Evolutionary conservation across 441 rosid species (phyloP), one percentile per base, ranked within the genome.

Genomic region (Aleurites moluccanus): DNA sequence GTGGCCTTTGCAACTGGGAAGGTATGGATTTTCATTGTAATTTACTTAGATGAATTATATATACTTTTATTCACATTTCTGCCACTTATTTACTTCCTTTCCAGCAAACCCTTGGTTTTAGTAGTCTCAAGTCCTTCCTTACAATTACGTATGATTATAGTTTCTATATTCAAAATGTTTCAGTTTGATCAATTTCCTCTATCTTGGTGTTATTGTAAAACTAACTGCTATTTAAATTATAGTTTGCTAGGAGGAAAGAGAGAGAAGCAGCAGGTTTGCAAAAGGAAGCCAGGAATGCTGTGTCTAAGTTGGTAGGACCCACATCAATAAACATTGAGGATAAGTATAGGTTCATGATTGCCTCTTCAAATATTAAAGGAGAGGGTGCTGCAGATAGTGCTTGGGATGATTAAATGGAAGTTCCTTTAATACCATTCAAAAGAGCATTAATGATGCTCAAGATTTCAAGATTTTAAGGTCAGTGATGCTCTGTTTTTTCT

Each of bases 341-440:
- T 73, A 83, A 80, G 77, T 83, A 83, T 66, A 80, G 70, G 73
- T 83, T 80, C 75, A 83, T 83, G 86, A 69, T 80, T 64, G 80
- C 84, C 20, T 69, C 79, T 27, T 71, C 86, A 57, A 70, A 33
- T 52, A 74, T 70, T 52, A 78, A 74, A 68, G 66, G 69, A 30
- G 85, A 76, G 72, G 86, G 86, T 62, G 75, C 81, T 0, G 86
- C 86, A 35, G 86, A 83, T 76, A 79, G 86, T 59, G 86, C 82
- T 33, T 83, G 84, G 84, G 86, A 80, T 72, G 86, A 83, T 66
- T 80, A 61, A 69, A 16, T 47, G 21, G 64, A 44, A 42, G 14
- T 30, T 18, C 30, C 21, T 2, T 52, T 49, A 21, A 60, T 69
- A 30, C 73, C 63, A 62, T n/a, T 59, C 3, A 69, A 40, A 49